A percentile compares a stretch with the other conserved stretches of the same genome.
phyloP scores from a whole-genome alignment of 164 flowering plant species.

The Vitis rotundifolia region DNA sequence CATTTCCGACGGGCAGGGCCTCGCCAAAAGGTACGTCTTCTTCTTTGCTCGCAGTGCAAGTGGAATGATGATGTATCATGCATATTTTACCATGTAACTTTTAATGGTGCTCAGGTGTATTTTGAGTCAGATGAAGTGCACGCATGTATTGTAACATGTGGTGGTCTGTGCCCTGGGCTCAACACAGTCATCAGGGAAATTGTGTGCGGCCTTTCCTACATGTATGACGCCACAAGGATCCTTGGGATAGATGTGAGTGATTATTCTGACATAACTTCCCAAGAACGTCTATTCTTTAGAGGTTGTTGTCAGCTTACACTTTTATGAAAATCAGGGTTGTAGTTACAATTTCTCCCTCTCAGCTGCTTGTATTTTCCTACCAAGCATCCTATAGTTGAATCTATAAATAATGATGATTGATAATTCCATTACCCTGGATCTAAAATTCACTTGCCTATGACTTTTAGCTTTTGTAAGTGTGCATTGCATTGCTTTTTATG shows the following conservation, averaged over 20 bases:
- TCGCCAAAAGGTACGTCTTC: slow-evolving; percentile 55
- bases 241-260: slow-evolving; percentile 66
- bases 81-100: neutral
- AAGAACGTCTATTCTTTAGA: neutral
- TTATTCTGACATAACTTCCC: neutral
- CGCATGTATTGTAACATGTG: slow-evolving; percentile 79
- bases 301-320: neutral
- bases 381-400: too few relatives aligned
- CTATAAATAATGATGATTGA: too few relatives aligned
- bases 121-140: slow-evolving; percentile 63
- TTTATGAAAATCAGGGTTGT: neutral
- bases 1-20: slow-evolving; percentile 93
- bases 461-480: too few relatives aligned
- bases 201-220: slow-evolving; percentile 58
- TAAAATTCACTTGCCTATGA: too few relatives aligned
- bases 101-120: slow-evolving; percentile 46
- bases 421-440: too few relatives aligned
- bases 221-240: slow-evolving; percentile 61
- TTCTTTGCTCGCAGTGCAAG: neutral
- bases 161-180: slow-evolving; percentile 82
- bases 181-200: slow-evolving; percentile 80
- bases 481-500: too few relatives aligned
- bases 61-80: neutral
- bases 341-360: neutral
- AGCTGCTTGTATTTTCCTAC: too few relatives aligned